Base-by-base conservation (phyloP, 352 stramenopile species). In the Globisporangium alternatum region DNA sequence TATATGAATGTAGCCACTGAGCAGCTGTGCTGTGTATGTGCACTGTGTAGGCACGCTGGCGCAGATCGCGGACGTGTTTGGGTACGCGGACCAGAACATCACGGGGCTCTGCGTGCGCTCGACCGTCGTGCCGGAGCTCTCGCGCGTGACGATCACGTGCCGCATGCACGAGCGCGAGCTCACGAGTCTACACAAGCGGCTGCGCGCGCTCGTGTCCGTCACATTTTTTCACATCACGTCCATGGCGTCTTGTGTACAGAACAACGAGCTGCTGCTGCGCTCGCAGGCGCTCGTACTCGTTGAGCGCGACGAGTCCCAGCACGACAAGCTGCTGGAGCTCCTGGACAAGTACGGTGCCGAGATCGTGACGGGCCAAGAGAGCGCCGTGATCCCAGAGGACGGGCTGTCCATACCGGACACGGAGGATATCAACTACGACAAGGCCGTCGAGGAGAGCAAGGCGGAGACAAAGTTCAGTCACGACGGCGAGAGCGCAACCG, bases 221-320 rank as follows among this genome's bases (percentile, higher is more conserved):
- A 90, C 83, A 15, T 93, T 93, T 62, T 90, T 90, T 74, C 83
- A 93, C 59, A 75, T 91, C 55, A 93, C 83, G 35, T 88, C 77
- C 22, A 73, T 85, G 69, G 67, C 68, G 21, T 86, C 83, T 31
- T 90, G 81, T 35, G 66, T 90, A 25, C 65, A 81, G 56, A 89
- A 83, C 70, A 74, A 88, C 31, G 78, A 90, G 54, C 67, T 88
- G 19, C 58, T 92, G 47, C 60, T 92, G 49, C 80, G 81, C 21
- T 88, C 80, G 0, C 83, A 92, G 61, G 52, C 83, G 19, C 67
- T 92, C 45, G 60, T 90, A 43, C 75, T 78, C 33, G 66, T 86
- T 51, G 22, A 37, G 41, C 44, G 47, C 19, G 39, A 66, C 19
- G 66, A 60, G 48, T 62, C 58, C 65, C 47, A 45, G 70, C 65